These are phyloP conservation scores for Globisporangium cylindrosporum DNA, from an alignment of 352 stramenopile species.

Conservation along the genomic window DNA sequence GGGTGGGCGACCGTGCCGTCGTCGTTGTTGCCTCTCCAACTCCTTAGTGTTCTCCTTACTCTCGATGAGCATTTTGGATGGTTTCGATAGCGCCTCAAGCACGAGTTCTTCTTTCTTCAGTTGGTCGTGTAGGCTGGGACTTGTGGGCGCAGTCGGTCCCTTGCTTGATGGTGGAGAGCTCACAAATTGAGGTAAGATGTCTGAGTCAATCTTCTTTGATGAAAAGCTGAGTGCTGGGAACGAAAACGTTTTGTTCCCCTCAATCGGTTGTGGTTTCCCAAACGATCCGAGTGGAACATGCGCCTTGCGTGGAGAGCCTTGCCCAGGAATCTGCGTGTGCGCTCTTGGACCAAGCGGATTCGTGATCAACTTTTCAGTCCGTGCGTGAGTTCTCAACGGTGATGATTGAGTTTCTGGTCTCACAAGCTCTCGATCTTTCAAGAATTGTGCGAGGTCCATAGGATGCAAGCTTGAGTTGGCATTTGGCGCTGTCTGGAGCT, in stretches of 20 bases:
- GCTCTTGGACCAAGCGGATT: slow-evolving; percentile 6
- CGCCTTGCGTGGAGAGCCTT: background rate
- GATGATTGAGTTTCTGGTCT: background rate
- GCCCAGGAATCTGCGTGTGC: background rate
- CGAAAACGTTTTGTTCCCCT: background rate
- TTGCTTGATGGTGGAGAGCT: background rate
- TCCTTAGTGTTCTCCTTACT: slow-evolving; percentile 6
- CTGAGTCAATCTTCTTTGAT: background rate
- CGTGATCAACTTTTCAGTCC: background rate
- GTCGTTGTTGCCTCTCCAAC: slow-evolving; percentile 29
- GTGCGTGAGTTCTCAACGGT: background rate
- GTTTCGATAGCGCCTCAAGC: slow-evolving; percentile 22
- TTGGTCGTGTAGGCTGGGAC: slow-evolving; percentile 14
- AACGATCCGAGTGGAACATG: slow-evolving; percentile 16
- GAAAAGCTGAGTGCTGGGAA: slow-evolving; percentile 2
- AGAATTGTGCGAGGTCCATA: slow-evolving; percentile 10
- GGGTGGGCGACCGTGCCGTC: slow-evolving; percentile 37
- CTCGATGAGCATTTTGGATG: slow-evolving; percentile 2
- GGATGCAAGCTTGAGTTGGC: background rate
- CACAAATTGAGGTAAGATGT: background rate
- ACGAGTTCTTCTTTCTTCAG: slow-evolving; percentile 32
- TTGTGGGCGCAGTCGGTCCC: background rate
- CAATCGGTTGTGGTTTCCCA: background rate
- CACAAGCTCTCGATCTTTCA: slow-evolving; percentile 14
- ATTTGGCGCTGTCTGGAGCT: slow-evolving; percentile 3